These are phyloP conservation scores for Megacollybia marginata DNA, from an alignment of 768 basidiomycete species.

Conservation along the genomic window DNA sequence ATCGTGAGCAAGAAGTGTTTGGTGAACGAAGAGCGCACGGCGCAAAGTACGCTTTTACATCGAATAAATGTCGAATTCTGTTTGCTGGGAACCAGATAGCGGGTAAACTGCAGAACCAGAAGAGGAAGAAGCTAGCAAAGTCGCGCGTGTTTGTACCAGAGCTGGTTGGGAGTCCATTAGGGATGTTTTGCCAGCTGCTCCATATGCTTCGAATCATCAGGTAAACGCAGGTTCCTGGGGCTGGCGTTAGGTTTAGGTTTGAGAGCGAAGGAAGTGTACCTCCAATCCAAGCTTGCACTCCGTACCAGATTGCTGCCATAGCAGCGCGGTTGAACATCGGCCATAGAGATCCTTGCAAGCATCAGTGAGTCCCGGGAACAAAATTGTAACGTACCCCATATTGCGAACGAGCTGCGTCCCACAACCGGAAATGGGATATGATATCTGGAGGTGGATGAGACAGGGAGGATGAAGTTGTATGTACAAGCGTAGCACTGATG, in stretches of 20 bases:
- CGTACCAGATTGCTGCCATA: constrained; percentile 59
- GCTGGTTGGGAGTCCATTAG: constrained; percentile 65
- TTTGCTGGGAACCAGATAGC: constrained; percentile 82
- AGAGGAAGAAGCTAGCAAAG: constrained; percentile 80
- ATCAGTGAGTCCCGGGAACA: constrained; percentile 73
- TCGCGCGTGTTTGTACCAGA: constrained; percentile 71
- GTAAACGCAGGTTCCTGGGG: constrained; percentile 32
- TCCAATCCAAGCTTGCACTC: constrained; percentile 78
- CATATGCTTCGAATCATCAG: background rate
- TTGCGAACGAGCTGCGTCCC: constrained; percentile 67
- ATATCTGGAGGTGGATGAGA: no score
- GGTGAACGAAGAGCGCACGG: no score
- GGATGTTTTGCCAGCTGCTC: constrained; percentile 20
- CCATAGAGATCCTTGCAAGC: constrained; percentile 11
- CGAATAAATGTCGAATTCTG: constrained; percentile 76
- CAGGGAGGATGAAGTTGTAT: no score
- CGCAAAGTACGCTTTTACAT: constrained; percentile 65
- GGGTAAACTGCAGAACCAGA: constrained; percentile 76
- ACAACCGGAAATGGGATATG: constrained; percentile 77
- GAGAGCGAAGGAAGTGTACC: constrained; percentile 75
- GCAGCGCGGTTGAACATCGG: constrained; percentile 7
- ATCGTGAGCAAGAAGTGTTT: no score
- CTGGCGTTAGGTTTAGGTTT: constrained; percentile 66
- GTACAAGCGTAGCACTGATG: constrained; percentile 57
- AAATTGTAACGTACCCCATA: constrained; percentile 82